Evolutionary conservation across 2,329 filamentous ascomycete genomes (phyloP).

Genomic region (Fusarium nodosum): DNA sequence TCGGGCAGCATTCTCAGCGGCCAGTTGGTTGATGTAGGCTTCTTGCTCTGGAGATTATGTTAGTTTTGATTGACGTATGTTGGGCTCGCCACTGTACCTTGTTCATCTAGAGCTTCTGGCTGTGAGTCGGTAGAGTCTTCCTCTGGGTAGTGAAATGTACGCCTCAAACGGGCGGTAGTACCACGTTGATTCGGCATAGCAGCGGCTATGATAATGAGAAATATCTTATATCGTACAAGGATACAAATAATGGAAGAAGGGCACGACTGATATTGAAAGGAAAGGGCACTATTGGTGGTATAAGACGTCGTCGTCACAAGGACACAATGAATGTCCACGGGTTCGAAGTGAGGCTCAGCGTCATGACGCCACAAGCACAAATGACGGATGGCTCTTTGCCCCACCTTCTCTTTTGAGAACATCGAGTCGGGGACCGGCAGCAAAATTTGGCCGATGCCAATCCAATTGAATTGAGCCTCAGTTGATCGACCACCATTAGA

Average conservation of each 20-base stretch:
- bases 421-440: constrained; percentile 40
- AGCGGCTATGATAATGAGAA: background rate
- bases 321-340: constrained; percentile 19
- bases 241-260: background rate
- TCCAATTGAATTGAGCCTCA: constrained; percentile 38
- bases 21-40: constrained; percentile 68
- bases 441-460: constrained; percentile 49
- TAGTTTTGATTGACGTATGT: background rate
- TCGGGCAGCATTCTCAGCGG: constrained; percentile 67
- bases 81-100: constrained; percentile 65
- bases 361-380: constrained; percentile 48
- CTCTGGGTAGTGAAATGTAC: constrained; percentile 82
- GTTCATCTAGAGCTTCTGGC: constrained; percentile 78
- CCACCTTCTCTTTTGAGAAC: constrained; percentile 20
- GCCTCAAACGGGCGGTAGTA: constrained; percentile 74
- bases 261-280: background rate
- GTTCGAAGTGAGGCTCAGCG: constrained; percentile 44
- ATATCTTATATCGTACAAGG: background rate
- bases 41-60: constrained; percentile 69
- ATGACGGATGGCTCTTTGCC: constrained; percentile 5
- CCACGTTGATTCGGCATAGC: constrained; percentile 47
- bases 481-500: constrained; percentile 34
- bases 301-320: constrained; percentile 43
- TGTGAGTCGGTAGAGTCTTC: constrained; percentile 62
- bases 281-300: constrained; percentile 9